phyloP scores from a whole-genome alignment of 768 basidiomycete species.

The Mycena amicta region DNA sequence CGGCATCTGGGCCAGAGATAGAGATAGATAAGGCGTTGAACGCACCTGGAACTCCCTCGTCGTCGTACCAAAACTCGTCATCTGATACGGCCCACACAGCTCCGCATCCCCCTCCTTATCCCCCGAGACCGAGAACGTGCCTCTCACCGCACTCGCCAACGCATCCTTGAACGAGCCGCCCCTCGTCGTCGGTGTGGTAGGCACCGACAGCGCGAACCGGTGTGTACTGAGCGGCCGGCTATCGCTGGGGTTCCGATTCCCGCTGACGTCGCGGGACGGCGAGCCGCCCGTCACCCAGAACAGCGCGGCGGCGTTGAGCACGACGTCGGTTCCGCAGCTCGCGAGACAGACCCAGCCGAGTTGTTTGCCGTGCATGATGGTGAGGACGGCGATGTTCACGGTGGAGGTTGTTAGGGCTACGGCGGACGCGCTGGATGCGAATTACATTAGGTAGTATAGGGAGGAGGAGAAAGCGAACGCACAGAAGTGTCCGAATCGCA shows the following conservation, averaged over 20 bases:
- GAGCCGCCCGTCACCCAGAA: conserved; percentile 1
- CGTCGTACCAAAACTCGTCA: not conserved
- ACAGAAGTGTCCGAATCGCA: conserved; percentile 47
- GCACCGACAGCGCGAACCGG: not conserved
- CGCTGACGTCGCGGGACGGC: not conserved
- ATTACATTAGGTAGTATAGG: not conserved
- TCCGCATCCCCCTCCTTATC: too few species aligned
- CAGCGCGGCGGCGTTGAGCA: not conserved
- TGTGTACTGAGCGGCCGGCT: not conserved
- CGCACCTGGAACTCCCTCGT: conserved; percentile 12
- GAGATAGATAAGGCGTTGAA: not conserved
- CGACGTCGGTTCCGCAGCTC: conserved; percentile 31
- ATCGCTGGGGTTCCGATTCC: not conserved
- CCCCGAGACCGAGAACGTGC: not conserved
- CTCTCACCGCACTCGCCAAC: not conserved
- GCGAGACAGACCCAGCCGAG: conserved; percentile 52
- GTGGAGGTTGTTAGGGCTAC: conserved; percentile 53
- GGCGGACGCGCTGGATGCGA: conserved; percentile 40
- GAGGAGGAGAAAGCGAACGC: conserved; percentile 15
- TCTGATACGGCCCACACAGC: not conserved
- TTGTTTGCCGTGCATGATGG: conserved; percentile 45
- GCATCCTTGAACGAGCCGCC: not conserved
- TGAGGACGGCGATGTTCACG: conserved; percentile 49
- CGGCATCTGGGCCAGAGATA: not conserved
- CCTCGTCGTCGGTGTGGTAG: not conserved